phyloP scores from a whole-genome alignment of 169 alveolate species.

The Ichthyophthirius multifiliis region DNA sequence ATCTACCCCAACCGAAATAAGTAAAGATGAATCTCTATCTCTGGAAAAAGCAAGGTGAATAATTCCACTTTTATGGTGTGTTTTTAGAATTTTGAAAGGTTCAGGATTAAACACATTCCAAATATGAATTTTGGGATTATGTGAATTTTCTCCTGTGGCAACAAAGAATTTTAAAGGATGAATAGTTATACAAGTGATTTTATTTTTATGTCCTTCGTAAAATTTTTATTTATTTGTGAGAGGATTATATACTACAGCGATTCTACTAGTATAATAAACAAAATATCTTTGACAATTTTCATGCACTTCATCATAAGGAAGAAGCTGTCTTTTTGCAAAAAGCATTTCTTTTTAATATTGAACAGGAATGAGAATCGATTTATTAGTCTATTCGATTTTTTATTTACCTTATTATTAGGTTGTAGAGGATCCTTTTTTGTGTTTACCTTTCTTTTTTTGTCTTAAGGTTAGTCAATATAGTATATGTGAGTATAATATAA shows the following conservation, averaged over 20 bases:
- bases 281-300: conserved; percentile 52
- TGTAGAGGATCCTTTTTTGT: too few relatives aligned
- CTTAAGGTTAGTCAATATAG: neutral
- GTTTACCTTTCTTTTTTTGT: neutral
- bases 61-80: conserved; percentile 79
- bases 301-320: conserved; percentile 41
- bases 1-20: conserved; percentile 75
- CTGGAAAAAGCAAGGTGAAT: conserved; percentile 66
- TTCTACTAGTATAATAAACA: conserved; percentile 56
- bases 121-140: conserved; percentile 71
- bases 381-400: neutral
- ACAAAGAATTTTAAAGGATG: conserved; percentile 69
- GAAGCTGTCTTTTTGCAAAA: conserved; percentile 1
- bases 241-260: conserved; percentile 71
- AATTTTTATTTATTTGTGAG: conserved; percentile 58
- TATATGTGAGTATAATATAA: conserved; percentile 54
- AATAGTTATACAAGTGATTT: conserved; percentile 72
- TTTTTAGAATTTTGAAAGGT: conserved; percentile 62
- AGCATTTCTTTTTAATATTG: conserved; percentile 13
- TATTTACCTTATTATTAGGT: neutral
- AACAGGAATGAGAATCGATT: neutral
- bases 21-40: conserved; percentile 65
- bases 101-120: conserved; percentile 78
- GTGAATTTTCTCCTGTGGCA: conserved; percentile 79
- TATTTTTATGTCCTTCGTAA: conserved; percentile 77